phyloP scores from a whole-genome alignment of 441 rosid genomes.

The Adansonia gregorii region DNA sequence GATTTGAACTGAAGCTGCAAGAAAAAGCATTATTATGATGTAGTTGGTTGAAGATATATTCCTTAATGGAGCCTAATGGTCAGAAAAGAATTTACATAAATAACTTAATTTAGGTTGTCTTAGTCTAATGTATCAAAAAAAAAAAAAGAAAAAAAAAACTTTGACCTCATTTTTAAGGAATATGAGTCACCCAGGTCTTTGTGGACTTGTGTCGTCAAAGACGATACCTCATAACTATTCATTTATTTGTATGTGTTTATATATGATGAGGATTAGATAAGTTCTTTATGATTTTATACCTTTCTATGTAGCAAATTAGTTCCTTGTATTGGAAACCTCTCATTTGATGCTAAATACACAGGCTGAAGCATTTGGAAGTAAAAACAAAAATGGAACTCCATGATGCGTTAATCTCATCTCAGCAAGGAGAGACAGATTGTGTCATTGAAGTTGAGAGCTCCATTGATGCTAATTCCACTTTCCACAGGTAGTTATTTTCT shows the following conservation, averaged over 20 bases:
- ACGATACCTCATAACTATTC: neutral
- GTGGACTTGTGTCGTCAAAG: neutral
- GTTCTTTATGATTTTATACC: neutral
- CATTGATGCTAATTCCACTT: constrained; percentile 67
- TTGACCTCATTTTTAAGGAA: neutral
- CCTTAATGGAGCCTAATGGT: neutral
- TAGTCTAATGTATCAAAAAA: neutral
- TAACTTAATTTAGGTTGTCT: neutral
- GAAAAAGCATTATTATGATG: neutral
- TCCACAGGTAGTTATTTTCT: constrained; percentile 68
- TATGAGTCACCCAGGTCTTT: neutral
- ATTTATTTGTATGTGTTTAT: neutral
- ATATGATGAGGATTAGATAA: constrained; percentile 3
- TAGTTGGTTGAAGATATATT: neutral
- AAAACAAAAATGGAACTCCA: constrained; percentile 75
- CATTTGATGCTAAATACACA: constrained; percentile 40
- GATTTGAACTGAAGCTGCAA: neutral
- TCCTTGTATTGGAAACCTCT: constrained; percentile 1
- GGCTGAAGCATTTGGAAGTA: constrained; percentile 72
- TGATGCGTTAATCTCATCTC: constrained; percentile 60
- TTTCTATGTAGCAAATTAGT: neutral
- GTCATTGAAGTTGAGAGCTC: constrained; percentile 89
- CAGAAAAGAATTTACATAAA: neutral
- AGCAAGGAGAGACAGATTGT: constrained; percentile 54
- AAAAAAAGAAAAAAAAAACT: neutral